Evolutionary conservation across 2,329 filamentous ascomycete genomes (phyloP).

Genomic region (Teratosphaeria gauchensis): DNA sequence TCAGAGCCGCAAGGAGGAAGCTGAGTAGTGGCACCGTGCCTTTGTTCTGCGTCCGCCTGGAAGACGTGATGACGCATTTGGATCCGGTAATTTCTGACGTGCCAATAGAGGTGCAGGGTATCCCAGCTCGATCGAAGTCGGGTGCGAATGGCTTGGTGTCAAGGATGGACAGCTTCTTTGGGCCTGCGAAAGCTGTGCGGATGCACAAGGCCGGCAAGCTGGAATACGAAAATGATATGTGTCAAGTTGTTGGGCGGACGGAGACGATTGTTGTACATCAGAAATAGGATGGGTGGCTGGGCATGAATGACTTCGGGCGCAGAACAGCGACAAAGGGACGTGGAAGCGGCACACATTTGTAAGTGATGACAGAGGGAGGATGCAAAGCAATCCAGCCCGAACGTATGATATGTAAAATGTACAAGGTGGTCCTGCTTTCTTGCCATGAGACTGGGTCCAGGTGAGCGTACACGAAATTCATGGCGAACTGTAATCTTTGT

Average conservation of each 20-base stretch:
- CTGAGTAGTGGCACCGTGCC: constrained; percentile 2
- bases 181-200: too few relatives aligned
- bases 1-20: constrained; percentile 2
- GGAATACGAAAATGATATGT: background rate
- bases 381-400: background rate
- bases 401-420: background rate
- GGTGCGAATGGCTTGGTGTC: background rate
- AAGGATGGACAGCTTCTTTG: background rate
- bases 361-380: background rate
- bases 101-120: background rate
- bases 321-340: background rate
- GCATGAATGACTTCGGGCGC: background rate
- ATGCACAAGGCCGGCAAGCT: background rate
- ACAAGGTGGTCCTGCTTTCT: background rate
- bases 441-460: too few relatives aligned
- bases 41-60: constrained; percentile 8
- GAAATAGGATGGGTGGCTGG: background rate
- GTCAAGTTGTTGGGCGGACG: background rate
- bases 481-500: too few relatives aligned
- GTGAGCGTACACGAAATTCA: too few relatives aligned
- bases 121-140: background rate
- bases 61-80: constrained; percentile 9
- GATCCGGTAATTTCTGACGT: constrained; percentile 2
- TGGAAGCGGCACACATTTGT: background rate
- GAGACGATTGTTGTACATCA: constrained; percentile 7